Conservation (phyloP, 2,329 filamentous ascomycete species). For the Sarocladiaceae sp. region DNA sequence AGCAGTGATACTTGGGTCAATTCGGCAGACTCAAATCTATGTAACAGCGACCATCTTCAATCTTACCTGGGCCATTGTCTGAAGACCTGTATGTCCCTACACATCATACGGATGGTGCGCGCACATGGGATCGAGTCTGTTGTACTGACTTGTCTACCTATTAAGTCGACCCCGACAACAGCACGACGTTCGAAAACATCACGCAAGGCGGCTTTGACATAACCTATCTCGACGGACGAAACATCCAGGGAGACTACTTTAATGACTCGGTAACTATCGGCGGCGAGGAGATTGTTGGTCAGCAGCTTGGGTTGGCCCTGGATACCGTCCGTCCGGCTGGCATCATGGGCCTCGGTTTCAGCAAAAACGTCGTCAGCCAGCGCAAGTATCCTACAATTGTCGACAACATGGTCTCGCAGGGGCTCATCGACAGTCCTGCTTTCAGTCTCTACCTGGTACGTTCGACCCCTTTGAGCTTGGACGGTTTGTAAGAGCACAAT, state of each 20-base stretch:
- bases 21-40: slow-evolving; percentile 54
- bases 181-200: slow-evolving; percentile 41
- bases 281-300: slow-evolving; percentile 37
- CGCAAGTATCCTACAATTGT: slow-evolving; percentile 52
- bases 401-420: slow-evolving; percentile 55
- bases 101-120: not conserved
- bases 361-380: slow-evolving; percentile 38
- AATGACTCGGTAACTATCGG: slow-evolving; percentile 48
- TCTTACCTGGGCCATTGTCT: slow-evolving; percentile 27
- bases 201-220: slow-evolving; percentile 47
- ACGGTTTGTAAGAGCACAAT: not conserved
- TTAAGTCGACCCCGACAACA: slow-evolving; percentile 34
- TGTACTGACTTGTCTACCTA: not conserved
- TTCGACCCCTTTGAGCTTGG: not conserved
- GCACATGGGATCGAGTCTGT: too few species aligned
- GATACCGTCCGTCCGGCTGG: slow-evolving; percentile 44
- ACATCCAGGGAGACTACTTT: slow-evolving; percentile 51
- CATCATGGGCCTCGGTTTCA: slow-evolving; percentile 54
- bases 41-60: slow-evolving; percentile 35
- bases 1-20: slow-evolving; percentile 58
- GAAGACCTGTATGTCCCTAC: slow-evolving; percentile 33
- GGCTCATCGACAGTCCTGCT: slow-evolving; percentile 54
- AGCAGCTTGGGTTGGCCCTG: slow-evolving; percentile 51
- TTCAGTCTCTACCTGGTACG: slow-evolving; percentile 61
- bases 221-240: slow-evolving; percentile 52